phyloP scores from a whole-genome alignment of 352 stramenopile genomes.

The Phytophthora boehmeriae region DNA sequence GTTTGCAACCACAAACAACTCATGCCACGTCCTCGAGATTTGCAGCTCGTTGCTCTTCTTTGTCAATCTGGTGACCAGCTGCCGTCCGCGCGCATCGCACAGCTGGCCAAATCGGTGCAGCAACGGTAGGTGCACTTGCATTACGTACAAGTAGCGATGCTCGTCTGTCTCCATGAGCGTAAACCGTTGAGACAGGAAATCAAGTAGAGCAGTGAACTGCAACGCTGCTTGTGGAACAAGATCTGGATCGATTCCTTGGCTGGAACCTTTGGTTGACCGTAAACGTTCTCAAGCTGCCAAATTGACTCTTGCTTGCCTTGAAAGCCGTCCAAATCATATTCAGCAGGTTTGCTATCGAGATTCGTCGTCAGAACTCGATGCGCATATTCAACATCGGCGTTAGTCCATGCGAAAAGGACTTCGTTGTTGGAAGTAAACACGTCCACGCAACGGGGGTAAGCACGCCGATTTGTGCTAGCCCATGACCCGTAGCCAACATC shows the following conservation, averaged over 20 bases:
- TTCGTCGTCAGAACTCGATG: slow-evolving; percentile 40
- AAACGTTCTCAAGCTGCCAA: slow-evolving; percentile 28
- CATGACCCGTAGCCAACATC: slow-evolving; percentile 69
- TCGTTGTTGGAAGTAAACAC: slow-evolving; percentile 57
- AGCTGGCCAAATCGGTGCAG: slow-evolving; percentile 42
- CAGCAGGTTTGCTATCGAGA: slow-evolving; percentile 12
- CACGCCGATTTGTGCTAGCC: slow-evolving; percentile 34
- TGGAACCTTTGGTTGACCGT: neutral
- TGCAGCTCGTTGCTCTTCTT: slow-evolving; percentile 12
- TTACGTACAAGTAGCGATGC: slow-evolving; percentile 79
- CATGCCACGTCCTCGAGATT: slow-evolving; percentile 17
- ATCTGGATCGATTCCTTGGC: slow-evolving; percentile 11
- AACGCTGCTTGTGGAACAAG: slow-evolving; percentile 35
- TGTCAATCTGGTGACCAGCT: slow-evolving; percentile 16
- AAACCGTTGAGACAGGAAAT: slow-evolving; percentile 75
- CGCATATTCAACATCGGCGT: slow-evolving; percentile 60
- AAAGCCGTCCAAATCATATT: slow-evolving; percentile 10
- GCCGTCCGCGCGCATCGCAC: slow-evolving; percentile 31
- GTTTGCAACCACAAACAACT: slow-evolving; percentile 61
- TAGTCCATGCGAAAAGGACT: slow-evolving; percentile 74
- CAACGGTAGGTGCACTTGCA: slow-evolving; percentile 67
- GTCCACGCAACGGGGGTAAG: slow-evolving; percentile 66
- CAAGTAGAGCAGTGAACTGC: slow-evolving; percentile 55
- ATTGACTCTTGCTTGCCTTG: slow-evolving; percentile 13
- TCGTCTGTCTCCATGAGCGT: slow-evolving; percentile 64